Base-by-base conservation (phyloP, 306 rosid genomes). In the Cyamopsis tetragonoloba region DNA sequence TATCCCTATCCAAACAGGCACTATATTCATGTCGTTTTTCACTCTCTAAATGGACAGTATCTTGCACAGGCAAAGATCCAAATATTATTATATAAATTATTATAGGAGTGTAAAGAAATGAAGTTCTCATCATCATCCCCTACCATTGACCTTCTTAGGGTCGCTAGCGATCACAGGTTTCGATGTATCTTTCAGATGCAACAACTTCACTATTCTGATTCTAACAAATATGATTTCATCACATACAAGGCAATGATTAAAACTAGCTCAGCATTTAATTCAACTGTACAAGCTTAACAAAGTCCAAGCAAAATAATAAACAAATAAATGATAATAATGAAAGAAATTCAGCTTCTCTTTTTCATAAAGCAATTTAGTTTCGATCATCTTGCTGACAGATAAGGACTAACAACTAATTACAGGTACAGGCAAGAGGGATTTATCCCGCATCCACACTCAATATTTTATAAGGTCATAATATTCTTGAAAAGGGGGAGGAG, bases 281-380 rank as follows among this genome's bases (percentile, higher is more conserved):
- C 27, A 26, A 35, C 69, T 17, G 17, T 14, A 77, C 46, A 46
- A n/a, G 53, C 63, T 44, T 35, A 37, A 55, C 37, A 63, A 77
- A 26, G 50, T 11, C 10, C 37, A 23, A n/a, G n/a, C n/a, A n/a
- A n/a, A 56, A 46, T 71, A 56, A 43, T 13, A 19, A n/a, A 13
- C 13, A 49, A 37, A 3, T 4, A 59, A 14, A 23, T n/a, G n/a
- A n/a, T n/a, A 9, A 26, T 55, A 23, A 7, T 3, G 11, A 65
- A 20, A 30, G 3, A 32, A 14, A 23, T 23, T 41, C 17, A 60
- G 7, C 11, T 28, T 7, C 4, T 39, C 6, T 12, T 24, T 50
- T 10, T 19, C 5, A 2, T 9, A 24, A 27, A 59, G 10, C 71
- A 68, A 41, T 53, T 47, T 6, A 54, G 4, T 62, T 35, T 59